Evolutionary conservation across 306 rosid species (phyloP), one percentile per base, ranked within the genome.

Genomic region (Begonia peltatifolia): DNA sequence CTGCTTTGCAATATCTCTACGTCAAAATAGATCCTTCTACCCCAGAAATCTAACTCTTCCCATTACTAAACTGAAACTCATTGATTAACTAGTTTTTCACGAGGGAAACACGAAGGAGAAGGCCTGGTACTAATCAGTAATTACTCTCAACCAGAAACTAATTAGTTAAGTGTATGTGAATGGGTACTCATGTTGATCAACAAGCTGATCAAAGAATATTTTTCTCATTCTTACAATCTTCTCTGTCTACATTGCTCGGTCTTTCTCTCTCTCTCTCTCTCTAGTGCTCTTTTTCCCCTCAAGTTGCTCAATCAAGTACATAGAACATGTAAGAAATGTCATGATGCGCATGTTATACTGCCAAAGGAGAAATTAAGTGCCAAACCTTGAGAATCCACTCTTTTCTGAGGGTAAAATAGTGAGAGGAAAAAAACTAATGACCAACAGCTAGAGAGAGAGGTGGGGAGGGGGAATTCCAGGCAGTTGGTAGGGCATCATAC

Each of bases 181-280:
- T 7, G 38, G 38, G 38, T 30, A 30, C 38, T 30, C 38, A 30
- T 30, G 38, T 30, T 30, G 38, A 30, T 30, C 38, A 30, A 30
- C 38, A 30, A 30, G 38, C 38, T 30, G 70, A 65, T 58, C 52
- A 43, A 62, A 57, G 69, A 65, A 57, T 65, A 57, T 53, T 53
- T 44, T 54, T n/a, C 47, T 47, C 43, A 18, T 16, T 56, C 47
- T 44, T 1, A 44, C 47, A 11, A 44, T 10, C 13, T 3, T 44
- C 48, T 30, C 38, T 5, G 3, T 30, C 38, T 30, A 30, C 38
- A 30, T 30, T 5, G 2, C 36, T 30, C 36, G 0, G 36, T 30
- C 36, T 30, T 6, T 30, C 36, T 30, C 36, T 4, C 36, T 30
- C 5, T 30, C 5, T 30, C 5, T 30, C 5, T 6, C 5, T 4